Conservation (phyloP, 176 grass and related monocot species). For the Cocos nucifera region DNA sequence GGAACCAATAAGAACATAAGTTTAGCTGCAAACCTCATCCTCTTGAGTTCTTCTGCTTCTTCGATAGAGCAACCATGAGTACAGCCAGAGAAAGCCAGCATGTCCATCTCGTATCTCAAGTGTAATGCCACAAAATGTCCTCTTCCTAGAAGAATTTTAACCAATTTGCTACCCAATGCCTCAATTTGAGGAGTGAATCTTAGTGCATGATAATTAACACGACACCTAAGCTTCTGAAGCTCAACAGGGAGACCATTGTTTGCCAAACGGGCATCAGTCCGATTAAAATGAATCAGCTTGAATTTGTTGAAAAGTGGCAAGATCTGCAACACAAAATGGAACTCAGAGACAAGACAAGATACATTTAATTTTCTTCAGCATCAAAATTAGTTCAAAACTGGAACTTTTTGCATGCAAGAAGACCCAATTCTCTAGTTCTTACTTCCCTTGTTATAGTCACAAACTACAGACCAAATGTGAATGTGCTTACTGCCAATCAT, state of each 20-base stretch:
- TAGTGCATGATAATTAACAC: constrained; percentile 74
- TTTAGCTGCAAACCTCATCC: constrained; percentile 53
- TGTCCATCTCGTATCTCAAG: constrained; percentile 97
- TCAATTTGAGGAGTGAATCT: constrained; percentile 83
- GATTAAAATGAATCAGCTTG: constrained; percentile 83
- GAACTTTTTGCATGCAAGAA: no score
- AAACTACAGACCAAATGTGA: no score
- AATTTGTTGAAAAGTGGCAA: constrained; percentile 82
- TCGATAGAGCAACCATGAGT: constrained; percentile 63
- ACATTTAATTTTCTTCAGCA: no score
- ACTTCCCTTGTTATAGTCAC: no score
- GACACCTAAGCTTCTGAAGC: constrained; percentile 83
- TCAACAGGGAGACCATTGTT: constrained; percentile 63
- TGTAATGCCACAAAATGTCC: constrained; percentile 80
- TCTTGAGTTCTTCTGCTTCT: constrained; percentile 88
- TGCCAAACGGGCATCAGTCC: constrained; percentile 86
- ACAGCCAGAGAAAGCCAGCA: constrained; percentile 97
- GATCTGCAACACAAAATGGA: constrained; percentile 48
- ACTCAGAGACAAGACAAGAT: constrained; percentile 8
- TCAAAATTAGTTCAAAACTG: no score
- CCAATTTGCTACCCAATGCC: constrained; percentile 58
- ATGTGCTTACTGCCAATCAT: no score
- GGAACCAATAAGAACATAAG: background rate
- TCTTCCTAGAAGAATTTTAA: constrained; percentile 41
- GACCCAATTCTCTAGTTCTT: no score